Evolutionary conservation across 768 basidiomycete genomes (phyloP), one percentile per base, ranked within the genome.

Genomic region (Cystobasidium tubakii): DNA sequence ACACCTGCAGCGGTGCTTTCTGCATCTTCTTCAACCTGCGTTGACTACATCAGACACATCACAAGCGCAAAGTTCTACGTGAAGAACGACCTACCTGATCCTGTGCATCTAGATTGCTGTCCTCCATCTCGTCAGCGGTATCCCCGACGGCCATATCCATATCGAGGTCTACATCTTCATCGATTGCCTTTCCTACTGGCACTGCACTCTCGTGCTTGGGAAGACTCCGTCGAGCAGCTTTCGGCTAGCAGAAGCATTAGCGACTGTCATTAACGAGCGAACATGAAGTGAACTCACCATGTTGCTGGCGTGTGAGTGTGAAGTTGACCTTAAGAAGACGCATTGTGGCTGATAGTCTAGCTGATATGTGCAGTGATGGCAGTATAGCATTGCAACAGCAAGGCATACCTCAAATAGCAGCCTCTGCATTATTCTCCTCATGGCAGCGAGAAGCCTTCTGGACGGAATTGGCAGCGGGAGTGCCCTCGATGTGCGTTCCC

Each of bases 131-230:
- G 39, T 6, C 57, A 15, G 27, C 17, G 33, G 4, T 25, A 17
- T 25, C 6, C 13, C 29, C 33, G 13, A 15, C 57, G 13, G 57
- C 57, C 57, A 34, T 60, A 60, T 60, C 57, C 57, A 60, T 34
- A 27, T 60, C 57, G 27, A 60, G 33, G 66, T 29, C 66, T 50
- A 54, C 66, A 31, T 67, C 50, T n/a, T 27, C 66, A 21, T 46
- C 63, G 23, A 46, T 46, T 43, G 63, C 66, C 29, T 25, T 43
- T 13, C 3, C 44, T 23, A 67, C n/a, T n/a, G 66, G 66, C 12
- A 67, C 44, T 23, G 66, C 42, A 27, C 3, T 15, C 44, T 67
- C 66, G 66, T 67, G 66, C 66, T 67, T 67, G 7, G 34, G 42
- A 31, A 39, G 25, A 46, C 66, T 27, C 9, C 21, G 27, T 33